phyloP scores from a whole-genome alignment of 106 monocot genomes.

The Dendrobium officinale region DNA sequence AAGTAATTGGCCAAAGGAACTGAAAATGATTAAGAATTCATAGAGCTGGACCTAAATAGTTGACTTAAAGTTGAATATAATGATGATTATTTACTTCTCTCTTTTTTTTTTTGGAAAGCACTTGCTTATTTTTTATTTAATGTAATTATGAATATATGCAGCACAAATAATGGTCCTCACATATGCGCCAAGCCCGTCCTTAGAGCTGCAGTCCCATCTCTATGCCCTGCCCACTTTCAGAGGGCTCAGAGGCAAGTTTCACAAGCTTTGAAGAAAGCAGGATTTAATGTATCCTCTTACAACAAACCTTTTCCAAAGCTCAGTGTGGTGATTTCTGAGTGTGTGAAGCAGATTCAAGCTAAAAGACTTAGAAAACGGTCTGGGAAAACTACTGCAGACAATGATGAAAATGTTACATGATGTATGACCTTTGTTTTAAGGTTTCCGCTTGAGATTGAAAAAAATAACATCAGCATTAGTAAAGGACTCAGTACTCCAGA shows the following conservation, averaged over 20 bases:
- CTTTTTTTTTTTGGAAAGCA: neutral
- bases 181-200: slow-evolving; percentile 52
- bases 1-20: no score
- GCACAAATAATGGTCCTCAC: slow-evolving; percentile 27
- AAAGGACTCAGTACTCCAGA: neutral
- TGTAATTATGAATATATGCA: slow-evolving; percentile 16
- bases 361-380: slow-evolving; percentile 29
- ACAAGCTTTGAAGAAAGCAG: slow-evolving; percentile 57
- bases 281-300: slow-evolving; percentile 33
- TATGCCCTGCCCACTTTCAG: slow-evolving; percentile 53
- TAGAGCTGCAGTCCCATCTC: slow-evolving; percentile 37
- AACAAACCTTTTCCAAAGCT: slow-evolving; percentile 35
- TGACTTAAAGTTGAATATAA: no score
- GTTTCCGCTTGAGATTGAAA: neutral
- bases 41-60: no score
- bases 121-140: neutral
- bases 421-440: neutral
- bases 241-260: slow-evolving; percentile 34
- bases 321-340: slow-evolving; percentile 38
- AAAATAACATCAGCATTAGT: neutral
- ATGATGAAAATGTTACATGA: neutral
- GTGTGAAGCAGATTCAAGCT: slow-evolving; percentile 50
- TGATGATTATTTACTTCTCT: no score
- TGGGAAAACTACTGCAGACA: neutral
- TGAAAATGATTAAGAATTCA: no score